Evolutionary conservation across 257 asterid genomes (phyloP).

Genomic region (Anisodus tanguticus): DNA sequence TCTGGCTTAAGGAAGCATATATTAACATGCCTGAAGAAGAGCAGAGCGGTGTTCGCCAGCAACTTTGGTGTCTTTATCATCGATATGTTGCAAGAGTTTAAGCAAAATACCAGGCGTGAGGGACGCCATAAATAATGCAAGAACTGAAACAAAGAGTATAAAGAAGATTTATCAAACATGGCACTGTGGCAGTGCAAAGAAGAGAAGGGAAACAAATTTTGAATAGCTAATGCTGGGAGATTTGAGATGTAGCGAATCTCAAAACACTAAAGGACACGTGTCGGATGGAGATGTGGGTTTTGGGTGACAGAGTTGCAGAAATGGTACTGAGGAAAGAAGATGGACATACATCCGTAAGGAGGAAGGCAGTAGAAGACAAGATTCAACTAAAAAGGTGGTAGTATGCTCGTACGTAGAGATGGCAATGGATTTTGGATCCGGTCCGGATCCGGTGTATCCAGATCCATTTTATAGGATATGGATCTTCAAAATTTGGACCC

Average conservation of each 20-base stretch:
- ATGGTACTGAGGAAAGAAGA: slow-evolving; percentile 8
- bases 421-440: too few species aligned
- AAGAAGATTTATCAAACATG: slow-evolving; percentile 20
- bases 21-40: slow-evolving; percentile 70
- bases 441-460: too few species aligned
- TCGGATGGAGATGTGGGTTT: slow-evolving; percentile 6
- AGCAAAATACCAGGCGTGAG: slow-evolving; percentile 74
- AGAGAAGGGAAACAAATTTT: background rate
- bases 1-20: background rate
- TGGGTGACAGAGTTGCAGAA: slow-evolving; percentile 26
- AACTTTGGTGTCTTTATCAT: slow-evolving; percentile 66
- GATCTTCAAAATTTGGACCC: too few species aligned
- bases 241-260: slow-evolving; percentile 25
- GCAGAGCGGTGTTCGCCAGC: slow-evolving; percentile 95
- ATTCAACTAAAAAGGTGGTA: slow-evolving; percentile 25
- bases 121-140: slow-evolving; percentile 60
- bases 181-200: background rate
- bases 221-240: background rate
- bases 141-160: background rate
- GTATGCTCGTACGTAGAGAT: background rate
- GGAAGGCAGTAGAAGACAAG: slow-evolving; percentile 18
- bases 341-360: slow-evolving; percentile 8
- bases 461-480: too few species aligned
- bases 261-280: slow-evolving; percentile 21
- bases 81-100: slow-evolving; percentile 74